Percentiles rank a stretch among this genome's conserved stretches.
These are phyloP conservation scores for Trichoderma citrinoviride DNA, from an alignment of 2,329 filamentous ascomycete species.

Conservation along the genomic window DNA sequence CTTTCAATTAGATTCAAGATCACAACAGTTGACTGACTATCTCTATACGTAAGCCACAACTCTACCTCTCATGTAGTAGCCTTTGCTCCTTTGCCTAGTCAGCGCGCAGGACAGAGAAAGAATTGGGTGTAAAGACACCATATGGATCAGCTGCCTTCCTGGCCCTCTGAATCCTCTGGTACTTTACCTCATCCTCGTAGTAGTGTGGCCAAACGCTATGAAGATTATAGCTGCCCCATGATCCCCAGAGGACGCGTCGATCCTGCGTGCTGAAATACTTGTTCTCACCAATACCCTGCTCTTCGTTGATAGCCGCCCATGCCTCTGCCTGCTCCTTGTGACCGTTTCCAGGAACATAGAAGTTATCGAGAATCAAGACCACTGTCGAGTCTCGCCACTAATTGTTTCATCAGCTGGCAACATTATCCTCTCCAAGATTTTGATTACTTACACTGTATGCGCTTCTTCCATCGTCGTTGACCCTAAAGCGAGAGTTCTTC, in stretches of 20 bases:
- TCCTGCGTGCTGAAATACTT: constrained; percentile 38
- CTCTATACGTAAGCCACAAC: no score
- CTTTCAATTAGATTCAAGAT: neutral
- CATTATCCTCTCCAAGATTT: constrained; percentile 30
- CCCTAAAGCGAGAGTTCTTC: constrained; percentile 40
- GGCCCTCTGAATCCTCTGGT: constrained; percentile 32
- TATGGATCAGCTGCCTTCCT: constrained; percentile 36
- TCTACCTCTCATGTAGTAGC: neutral
- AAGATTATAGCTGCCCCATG: constrained; percentile 39
- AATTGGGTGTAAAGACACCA: constrained; percentile 39
- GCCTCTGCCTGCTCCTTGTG: constrained; percentile 36
- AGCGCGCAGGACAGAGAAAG: constrained; percentile 27
- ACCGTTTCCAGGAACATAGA: constrained; percentile 36
- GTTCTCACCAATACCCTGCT: constrained; percentile 27
- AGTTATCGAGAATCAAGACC: constrained; percentile 42
- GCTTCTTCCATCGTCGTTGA: constrained; percentile 45
- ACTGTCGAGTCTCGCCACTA: constrained; percentile 9
- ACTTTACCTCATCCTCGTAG: constrained; percentile 37
- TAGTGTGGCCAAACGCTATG: constrained; percentile 37
- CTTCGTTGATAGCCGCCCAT: constrained; percentile 45
- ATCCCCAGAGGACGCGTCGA: constrained; percentile 41
- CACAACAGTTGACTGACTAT: neutral
- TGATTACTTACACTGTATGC: constrained; percentile 49
- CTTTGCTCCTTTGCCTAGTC: neutral
- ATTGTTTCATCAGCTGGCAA: neutral